These are phyloP conservation scores for Parachaetomium inaequale DNA, from an alignment of 495 filamentous ascomycete species.

Conservation along the genomic window DNA sequence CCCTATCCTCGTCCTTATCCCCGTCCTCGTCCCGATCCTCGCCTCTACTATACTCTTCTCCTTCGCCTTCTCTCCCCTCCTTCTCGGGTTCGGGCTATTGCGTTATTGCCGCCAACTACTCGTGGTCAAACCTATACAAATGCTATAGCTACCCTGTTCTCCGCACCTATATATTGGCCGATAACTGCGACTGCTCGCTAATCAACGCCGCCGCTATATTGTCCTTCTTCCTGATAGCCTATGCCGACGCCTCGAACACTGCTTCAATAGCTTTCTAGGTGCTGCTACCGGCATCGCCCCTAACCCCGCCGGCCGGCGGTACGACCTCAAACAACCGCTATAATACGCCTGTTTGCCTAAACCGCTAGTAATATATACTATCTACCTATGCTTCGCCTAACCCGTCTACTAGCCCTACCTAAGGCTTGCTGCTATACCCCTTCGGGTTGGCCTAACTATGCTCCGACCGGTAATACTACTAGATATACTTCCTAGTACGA, in stretches of 20 bases:
- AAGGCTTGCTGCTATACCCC: neutral
- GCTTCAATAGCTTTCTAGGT: neutral
- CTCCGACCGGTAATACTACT: neutral
- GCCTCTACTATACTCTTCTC: neutral
- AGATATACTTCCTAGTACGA: neutral
- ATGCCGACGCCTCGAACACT: neutral
- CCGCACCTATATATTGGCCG: conserved; percentile 1
- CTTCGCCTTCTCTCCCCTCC: neutral
- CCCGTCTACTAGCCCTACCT: neutral
- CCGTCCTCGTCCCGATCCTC: neutral
- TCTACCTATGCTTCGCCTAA: neutral
- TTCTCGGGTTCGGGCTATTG: neutral
- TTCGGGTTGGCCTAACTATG: neutral
- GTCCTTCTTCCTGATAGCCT: neutral
- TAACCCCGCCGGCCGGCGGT: neutral
- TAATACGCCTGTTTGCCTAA: neutral
- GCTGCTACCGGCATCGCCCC: too few relatives aligned
- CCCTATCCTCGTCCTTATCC: neutral
- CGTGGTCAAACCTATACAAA: neutral
- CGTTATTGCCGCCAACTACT: neutral
- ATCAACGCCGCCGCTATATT: neutral
- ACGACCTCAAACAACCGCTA: neutral
- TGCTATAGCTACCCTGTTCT: neutral
- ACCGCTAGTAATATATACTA: neutral
- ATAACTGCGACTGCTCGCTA: neutral